A percentile compares a stretch with the other conserved stretches of the same genome.
phyloP scores from a whole-genome alignment of 2,329 filamentous ascomycete genomes.

The Hirsutella thompsonii region DNA sequence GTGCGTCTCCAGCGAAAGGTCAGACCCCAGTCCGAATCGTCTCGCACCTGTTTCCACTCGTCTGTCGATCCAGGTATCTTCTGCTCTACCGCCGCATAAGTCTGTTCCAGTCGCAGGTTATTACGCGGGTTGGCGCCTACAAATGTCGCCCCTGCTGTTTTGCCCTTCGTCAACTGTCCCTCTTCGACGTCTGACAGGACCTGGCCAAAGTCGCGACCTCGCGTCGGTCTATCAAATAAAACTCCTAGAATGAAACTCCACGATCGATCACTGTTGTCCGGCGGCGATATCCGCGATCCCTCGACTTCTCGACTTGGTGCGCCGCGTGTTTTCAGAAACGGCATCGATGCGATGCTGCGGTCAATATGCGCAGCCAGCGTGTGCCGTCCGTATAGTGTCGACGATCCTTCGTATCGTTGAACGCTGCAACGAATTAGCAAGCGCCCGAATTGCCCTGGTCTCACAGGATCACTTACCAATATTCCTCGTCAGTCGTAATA shows the following conservation, averaged over 20 bases:
- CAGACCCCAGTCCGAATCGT: slow-evolving; percentile 72
- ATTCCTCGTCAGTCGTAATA: slow-evolving; percentile 59
- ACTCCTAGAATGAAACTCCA: slow-evolving; percentile 71
- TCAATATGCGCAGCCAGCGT: slow-evolving; percentile 83
- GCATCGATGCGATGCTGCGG: slow-evolving; percentile 56
- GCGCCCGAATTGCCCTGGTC: neutral
- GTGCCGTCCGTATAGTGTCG: slow-evolving; percentile 73
- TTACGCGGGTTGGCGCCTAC: slow-evolving; percentile 83
- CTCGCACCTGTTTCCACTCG: slow-evolving; percentile 54
- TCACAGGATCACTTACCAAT: slow-evolving; percentile 14
- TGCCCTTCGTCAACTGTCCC: slow-evolving; percentile 39
- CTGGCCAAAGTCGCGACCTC: slow-evolving; percentile 58
- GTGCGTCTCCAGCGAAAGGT: slow-evolving; percentile 69
- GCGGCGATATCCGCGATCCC: slow-evolving; percentile 47
- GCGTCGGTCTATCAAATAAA: slow-evolving; percentile 53
- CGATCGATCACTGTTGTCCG: slow-evolving; percentile 63
- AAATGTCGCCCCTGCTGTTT: slow-evolving; percentile 53
- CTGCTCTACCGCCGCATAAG: slow-evolving; percentile 62
- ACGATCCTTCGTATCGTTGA: slow-evolving; percentile 85
- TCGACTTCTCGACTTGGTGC: slow-evolving; percentile 13
- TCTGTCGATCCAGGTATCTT: slow-evolving; percentile 6
- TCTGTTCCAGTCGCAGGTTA: slow-evolving; percentile 64
- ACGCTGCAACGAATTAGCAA: slow-evolving; percentile 27
- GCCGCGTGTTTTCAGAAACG: slow-evolving; percentile 43
- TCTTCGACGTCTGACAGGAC: slow-evolving; percentile 39